A percentile compares a stretch with the other conserved stretches of the same genome.
Conservation (phyloP, 2,329 filamentous ascomycete genomes). For the Phaeoacremonium minimum region DNA sequence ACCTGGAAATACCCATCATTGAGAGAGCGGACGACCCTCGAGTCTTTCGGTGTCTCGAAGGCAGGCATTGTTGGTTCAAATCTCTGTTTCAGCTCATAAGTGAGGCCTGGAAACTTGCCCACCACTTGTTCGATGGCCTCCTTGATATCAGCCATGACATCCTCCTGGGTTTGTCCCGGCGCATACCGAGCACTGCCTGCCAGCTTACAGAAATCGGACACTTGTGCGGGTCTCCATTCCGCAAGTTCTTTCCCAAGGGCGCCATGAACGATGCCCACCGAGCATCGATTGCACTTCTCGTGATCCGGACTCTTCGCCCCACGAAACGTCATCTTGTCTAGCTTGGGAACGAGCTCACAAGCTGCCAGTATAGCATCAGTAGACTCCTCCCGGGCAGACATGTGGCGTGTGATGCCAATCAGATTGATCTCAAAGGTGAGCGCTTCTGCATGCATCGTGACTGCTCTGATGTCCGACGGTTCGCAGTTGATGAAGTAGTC, state of each 20-base stretch:
- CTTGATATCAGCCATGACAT: conserved; percentile 15
- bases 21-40: conserved; percentile 13
- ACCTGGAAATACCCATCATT: conserved; percentile 15
- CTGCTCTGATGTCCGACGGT: conserved; percentile 17
- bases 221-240: conserved; percentile 18
- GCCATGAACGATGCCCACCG: conserved; percentile 18
- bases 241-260: conserved; percentile 16
- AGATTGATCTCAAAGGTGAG: conserved; percentile 16
- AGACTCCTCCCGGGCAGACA: conserved; percentile 20
- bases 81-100: conserved; percentile 14
- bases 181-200: conserved; percentile 18
- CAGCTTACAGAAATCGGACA: conserved; percentile 17
- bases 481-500: conserved; percentile 21
- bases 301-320: conserved; percentile 15
- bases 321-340: conserved; percentile 14
- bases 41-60: conserved; percentile 13
- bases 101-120: conserved; percentile 13
- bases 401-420: conserved; percentile 17
- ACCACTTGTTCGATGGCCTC: conserved; percentile 10
- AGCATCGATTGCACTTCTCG: conserved; percentile 17
- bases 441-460: conserved; percentile 20
- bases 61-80: conserved; percentile 18
- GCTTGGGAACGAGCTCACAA: conserved; percentile 15
- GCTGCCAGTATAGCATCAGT: conserved; percentile 18
- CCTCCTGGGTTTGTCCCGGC: conserved; percentile 17